Evolutionary conservation across 2,329 filamentous ascomycete species (phyloP), one percentile per base, ranked within the genome.

Genomic region (Ophiocordyceps australis): DNA sequence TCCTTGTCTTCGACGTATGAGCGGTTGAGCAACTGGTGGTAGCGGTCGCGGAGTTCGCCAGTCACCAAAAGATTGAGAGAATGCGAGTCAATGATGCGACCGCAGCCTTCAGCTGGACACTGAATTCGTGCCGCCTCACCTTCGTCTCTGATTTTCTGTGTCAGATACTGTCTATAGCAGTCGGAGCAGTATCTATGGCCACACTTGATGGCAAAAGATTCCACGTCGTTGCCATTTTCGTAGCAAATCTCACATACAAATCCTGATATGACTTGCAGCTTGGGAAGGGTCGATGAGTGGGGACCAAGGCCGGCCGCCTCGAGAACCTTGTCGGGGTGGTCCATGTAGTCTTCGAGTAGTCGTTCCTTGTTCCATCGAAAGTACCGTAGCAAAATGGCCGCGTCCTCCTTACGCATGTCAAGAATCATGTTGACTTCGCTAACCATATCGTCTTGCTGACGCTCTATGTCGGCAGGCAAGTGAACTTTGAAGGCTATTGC

Each of bases 1-100:
- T 93, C 85, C 52, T 83, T 93, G 50, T 98, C 86, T 49, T 98
- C 89, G 32, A 98, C 89, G 42, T 93, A 98, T 6, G 85, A 94
- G 38, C 89, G 66, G 42, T 80, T 93, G 18, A 98, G 71, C 11
- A 98, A 65, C 38, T 79, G 73, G 35, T 79, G 71, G 44, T 98
- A 98, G 36, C 83, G 59, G 25, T 47, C 58, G 15, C 51, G 55
- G 15, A 75, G 45, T 5, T 71, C 64, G 1, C 53, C 32, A 0
- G 64, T 59, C 14, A 76, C 68, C 5, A 98, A 64, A 14, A 95
- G 54, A 41, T 85, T 74, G 23, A 98, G 59, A 8, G 85, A 89
- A 40, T 75, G 79, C 2, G 83, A 80, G 46, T 98, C 89, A 31
- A 98, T 79, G 35, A 95, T 85, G 29, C 81, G 73, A 41, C 77